Conservation (phyloP, 805 yeast species). For the Metschnikowia amazonensis region DNA sequence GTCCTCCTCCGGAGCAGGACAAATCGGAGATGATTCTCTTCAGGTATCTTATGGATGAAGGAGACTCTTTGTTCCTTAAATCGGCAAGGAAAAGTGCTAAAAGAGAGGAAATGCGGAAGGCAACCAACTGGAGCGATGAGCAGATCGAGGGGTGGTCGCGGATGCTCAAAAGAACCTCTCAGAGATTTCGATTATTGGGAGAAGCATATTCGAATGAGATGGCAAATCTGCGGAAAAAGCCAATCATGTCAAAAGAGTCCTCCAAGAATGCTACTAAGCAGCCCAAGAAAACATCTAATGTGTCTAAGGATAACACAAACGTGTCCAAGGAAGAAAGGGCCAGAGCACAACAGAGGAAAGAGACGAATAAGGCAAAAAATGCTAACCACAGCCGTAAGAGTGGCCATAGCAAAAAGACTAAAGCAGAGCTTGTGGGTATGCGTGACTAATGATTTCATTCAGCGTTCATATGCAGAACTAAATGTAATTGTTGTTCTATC, state of each 20-base stretch:
- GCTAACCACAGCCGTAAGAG: conserved; percentile 66
- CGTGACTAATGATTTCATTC: conserved; percentile 7
- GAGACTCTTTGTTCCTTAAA: conserved; percentile 42
- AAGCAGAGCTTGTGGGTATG: conserved; percentile 24
- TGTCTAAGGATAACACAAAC: neutral
- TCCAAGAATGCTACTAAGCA: conserved; percentile 11
- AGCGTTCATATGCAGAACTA: neutral
- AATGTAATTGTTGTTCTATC: neutral
- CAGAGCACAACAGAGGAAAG: conserved; percentile 32
- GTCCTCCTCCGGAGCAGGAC: conserved; percentile 25
- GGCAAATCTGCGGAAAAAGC: conserved; percentile 9
- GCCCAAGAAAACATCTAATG: neutral
- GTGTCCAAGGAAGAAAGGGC: conserved; percentile 1
- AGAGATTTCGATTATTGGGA: conserved; percentile 57
- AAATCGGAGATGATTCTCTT: conserved; percentile 55
- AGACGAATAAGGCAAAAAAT: conserved; percentile 50
- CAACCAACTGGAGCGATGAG: conserved; percentile 76
- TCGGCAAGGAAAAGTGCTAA: conserved; percentile 46
- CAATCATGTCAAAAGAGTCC: conserved; percentile 5
- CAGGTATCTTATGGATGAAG: conserved; percentile 45
- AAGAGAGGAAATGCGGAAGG: conserved; percentile 49
- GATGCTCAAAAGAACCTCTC: conserved; percentile 65
- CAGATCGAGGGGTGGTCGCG: conserved; percentile 93
- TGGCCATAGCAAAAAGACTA: conserved; percentile 56
- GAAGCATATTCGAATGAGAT: conserved; percentile 40